Evolutionary conservation across 2,329 filamentous ascomycete species (phyloP).

Genomic region (Plectosphaerella sp.): DNA sequence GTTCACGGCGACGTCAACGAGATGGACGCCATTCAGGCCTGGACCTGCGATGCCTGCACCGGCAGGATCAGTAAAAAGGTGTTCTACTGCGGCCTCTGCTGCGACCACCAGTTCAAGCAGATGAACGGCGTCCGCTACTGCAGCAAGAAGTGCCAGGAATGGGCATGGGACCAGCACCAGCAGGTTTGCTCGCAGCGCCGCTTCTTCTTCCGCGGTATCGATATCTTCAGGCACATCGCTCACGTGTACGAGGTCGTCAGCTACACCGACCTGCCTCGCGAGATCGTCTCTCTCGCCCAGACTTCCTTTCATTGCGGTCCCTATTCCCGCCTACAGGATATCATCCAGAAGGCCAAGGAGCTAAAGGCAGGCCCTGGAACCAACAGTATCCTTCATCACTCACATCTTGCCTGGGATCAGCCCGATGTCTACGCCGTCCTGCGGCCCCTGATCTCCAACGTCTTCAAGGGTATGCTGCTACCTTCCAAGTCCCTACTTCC

Average conservation of each 20-base stretch:
- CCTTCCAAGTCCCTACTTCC: not conserved
- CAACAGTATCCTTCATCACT: not conserved
- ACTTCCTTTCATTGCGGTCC: too few species aligned
- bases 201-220: slow-evolving; percentile 8
- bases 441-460: not conserved
- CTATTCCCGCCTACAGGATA: too few species aligned
- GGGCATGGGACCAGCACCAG: slow-evolving; percentile 8
- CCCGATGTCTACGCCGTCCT: too few species aligned
- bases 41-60: not conserved
- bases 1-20: not conserved
- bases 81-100: slow-evolving; percentile 7
- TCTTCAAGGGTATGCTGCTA: not conserved
- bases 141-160: slow-evolving; percentile 4
- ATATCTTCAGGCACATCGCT: slow-evolving; percentile 2
- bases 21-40: not conserved
- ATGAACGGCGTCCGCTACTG: slow-evolving; percentile 6
- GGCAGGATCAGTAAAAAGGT: not conserved
- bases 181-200: slow-evolving; percentile 4
- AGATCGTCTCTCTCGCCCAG: not conserved
- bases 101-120: not conserved
- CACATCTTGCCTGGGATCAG: too few species aligned
- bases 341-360: too few species aligned
- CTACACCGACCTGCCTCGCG: not conserved
- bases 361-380: too few species aligned
- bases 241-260: slow-evolving; percentile 6